Evolutionary conservation across 306 rosid genomes (phyloP).

Genomic region (Casuarina cunninghamiana): DNA sequence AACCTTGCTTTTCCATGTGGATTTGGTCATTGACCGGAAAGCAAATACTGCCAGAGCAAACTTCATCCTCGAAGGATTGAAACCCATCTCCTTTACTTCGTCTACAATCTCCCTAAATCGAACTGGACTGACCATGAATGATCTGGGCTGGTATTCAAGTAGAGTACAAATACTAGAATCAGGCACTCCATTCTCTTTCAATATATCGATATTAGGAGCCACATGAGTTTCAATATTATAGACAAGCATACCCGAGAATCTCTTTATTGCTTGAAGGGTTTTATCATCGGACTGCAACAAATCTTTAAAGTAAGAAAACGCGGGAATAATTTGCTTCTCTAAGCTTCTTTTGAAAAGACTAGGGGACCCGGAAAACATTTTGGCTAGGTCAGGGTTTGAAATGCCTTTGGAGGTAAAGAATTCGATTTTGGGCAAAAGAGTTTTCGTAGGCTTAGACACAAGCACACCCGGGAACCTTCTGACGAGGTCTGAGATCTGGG

Average conservation of each 20-base stretch:
- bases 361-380: too few relatives aligned
- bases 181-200: slow-evolving; percentile 22
- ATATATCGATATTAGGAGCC: slow-evolving; percentile 3
- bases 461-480: background rate
- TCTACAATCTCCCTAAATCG: background rate
- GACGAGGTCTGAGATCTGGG: background rate
- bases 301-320: background rate
- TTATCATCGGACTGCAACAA: background rate
- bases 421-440: slow-evolving; percentile 17
- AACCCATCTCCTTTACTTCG: slow-evolving; percentile 44
- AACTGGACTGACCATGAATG: background rate
- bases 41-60: slow-evolving; percentile 38
- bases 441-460: background rate
- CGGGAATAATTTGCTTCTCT: slow-evolving; percentile 11
- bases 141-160: background rate
- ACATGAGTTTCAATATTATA: background rate
- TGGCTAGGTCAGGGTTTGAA: background rate
- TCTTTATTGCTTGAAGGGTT: background rate
- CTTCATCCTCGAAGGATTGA: slow-evolving; percentile 18
- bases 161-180: background rate
- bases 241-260: background rate
- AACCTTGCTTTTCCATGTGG: slow-evolving; percentile 42
- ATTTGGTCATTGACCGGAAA: slow-evolving; percentile 17
- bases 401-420: slow-evolving; percentile 21
- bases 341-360: background rate